Evolutionary conservation across 2,329 filamentous ascomycete genomes (phyloP).

Genomic region (Fusarium haematococcum): DNA sequence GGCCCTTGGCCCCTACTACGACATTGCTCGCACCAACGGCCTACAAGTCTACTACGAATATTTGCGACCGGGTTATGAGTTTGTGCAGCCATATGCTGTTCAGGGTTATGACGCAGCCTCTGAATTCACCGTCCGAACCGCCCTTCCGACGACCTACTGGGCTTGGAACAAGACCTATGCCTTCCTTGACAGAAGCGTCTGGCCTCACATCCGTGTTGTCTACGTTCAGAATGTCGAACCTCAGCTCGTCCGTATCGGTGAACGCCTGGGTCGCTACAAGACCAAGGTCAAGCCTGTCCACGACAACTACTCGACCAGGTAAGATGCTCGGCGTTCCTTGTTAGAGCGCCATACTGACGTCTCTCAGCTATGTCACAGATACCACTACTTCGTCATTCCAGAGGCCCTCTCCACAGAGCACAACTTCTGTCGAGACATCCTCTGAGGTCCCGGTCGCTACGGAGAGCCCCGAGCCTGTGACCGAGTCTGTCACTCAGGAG

Average conservation of each 20-base stretch:
- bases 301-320: constrained; percentile 32
- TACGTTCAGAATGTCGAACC: constrained; percentile 96
- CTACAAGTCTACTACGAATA: constrained; percentile 78
- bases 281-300: constrained; percentile 50
- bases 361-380: constrained; percentile 34
- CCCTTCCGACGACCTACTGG: constrained; percentile 78
- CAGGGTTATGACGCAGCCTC: constrained; percentile 76
- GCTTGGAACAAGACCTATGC: constrained; percentile 75
- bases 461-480: constrained; percentile 20
- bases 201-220: constrained; percentile 82
- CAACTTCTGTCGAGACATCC: constrained; percentile 49
- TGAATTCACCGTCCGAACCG: constrained; percentile 74
- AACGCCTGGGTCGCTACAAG: constrained; percentile 84
- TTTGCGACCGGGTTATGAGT: constrained; percentile 79
- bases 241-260: constrained; percentile 90
- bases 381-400: constrained; percentile 50
- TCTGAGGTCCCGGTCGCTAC: constrained; percentile 31
- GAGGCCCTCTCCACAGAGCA: constrained; percentile 49
- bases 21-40: constrained; percentile 70
- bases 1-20: constrained; percentile 77
- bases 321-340: neutral
- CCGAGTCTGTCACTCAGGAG: constrained; percentile 41
- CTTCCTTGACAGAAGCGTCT: constrained; percentile 81
- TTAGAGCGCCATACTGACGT: constrained; percentile 14
- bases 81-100: constrained; percentile 78